Evolutionary conservation across 1,139 yeast species (phyloP), one percentile per base, ranked within the genome.

Genomic region (Protomyces macrosporus): DNA sequence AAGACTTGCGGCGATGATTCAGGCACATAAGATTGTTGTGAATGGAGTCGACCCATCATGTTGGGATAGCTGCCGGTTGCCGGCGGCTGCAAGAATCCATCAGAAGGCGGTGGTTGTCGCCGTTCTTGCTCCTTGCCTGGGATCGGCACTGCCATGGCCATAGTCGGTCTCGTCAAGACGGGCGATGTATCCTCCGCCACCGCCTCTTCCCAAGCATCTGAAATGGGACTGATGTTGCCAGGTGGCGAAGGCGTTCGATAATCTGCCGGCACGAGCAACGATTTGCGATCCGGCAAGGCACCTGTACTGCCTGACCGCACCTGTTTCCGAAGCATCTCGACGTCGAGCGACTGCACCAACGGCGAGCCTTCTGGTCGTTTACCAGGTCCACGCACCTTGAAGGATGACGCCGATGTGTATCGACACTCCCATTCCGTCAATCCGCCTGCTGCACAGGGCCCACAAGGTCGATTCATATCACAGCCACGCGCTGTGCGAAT

Each of bases 351-450:
- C 12, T 33, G 42, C 14, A 35, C 42, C 30, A 36, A 6, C 16
- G 56, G 53, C 3, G 53, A 51, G 3, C 56, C 45, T 34, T 58
- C 62, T 14, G 40, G 53, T 6, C 50, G 39, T 40, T 52, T 51
- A 32, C 62, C 62, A 10, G 62, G 62, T 9, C 62, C 62, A 35
- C 62, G 62, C 12, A 58, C 62, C 42, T 58, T 58, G 62, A 58
- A 58, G 4, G 62, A 58, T 1, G 62, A 58, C 33, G 62, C 62
- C 16, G 62, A 58, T 10, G 62, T 58, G 23, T 52, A 58, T 12
- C 62, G 62, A 42, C 62, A 58, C 48, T 58, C 62, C 56, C 56
- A 58, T 37, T 58, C 62, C 0, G 52, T 36, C 35, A 58, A 42
- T 7, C 62, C 62, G 16, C 45, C 50, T 30, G 53, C 62, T 14